Base-by-base conservation (phyloP, 106 monocot genomes). In the Narthecium ossifragum region DNA sequence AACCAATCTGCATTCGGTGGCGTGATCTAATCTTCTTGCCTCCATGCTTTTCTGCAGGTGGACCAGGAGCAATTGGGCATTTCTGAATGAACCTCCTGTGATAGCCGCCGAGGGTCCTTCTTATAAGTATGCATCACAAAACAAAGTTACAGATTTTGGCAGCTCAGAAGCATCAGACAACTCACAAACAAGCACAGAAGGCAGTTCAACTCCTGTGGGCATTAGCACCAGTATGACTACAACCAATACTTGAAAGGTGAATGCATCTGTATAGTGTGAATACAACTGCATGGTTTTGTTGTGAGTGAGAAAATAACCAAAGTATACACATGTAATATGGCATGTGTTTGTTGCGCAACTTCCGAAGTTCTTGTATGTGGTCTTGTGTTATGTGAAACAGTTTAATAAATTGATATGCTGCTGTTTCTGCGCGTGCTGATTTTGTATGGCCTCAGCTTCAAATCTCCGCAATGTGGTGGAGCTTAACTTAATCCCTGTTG, bases 1-100 rank as follows among this genome's bases (percentile, higher is more conserved):
- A n/a, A n/a, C n/a, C n/a, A n/a, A n/a, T n/a, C n/a, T n/a, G n/a
- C n/a, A n/a, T n/a, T n/a, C n/a, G n/a, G n/a, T n/a, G n/a, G n/a
- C n/a, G n/a, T n/a, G n/a, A n/a, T n/a, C n/a, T n/a, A n/a, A n/a
- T n/a, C n/a, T n/a, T n/a, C n/a, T n/a, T n/a, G n/a, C n/a, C 20
- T 21, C 7, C 23, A 62, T 49, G 21, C 1, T 14, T 8, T 8
- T 17, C 17, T 67, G 57, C 57, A 67, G 78, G 71, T 72, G 61
- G 78, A 78, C 71, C 5, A 67, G 67, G 15, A 72, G 67, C 67
- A 67, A 53, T 8, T 67, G 49, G 72, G 78, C 78, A 51, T 78
- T 78, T 63, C 67, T 78, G 51, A 78, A 78, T 64, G 73, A 73
- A 26, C 68, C 68, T 25, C 72, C 78, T 17, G 68, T 64, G 14